Conservation (phyloP, 176 grass and related monocot species). For the Rhipidocladum racemiflorum region DNA sequence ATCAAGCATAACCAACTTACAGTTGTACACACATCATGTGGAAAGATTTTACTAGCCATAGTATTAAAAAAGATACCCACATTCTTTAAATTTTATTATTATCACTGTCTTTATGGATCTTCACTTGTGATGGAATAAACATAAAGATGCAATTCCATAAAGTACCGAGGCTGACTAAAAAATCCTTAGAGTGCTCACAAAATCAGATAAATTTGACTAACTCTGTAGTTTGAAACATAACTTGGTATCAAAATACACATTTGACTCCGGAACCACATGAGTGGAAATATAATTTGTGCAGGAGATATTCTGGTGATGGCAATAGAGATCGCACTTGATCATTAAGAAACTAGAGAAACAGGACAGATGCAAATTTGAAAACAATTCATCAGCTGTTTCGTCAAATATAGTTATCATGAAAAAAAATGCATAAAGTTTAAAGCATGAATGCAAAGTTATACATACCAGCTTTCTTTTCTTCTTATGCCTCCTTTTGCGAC, state of each 20-base stretch:
- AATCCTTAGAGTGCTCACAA: not conserved
- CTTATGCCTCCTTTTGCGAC: constrained; percentile 80
- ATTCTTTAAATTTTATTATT: not conserved
- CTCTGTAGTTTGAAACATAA: not conserved
- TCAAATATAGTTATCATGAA: not conserved
- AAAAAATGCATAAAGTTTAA: not conserved
- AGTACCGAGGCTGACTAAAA: not conserved
- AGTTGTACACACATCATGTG: constrained; percentile 26
- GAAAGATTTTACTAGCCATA: constrained; percentile 3
- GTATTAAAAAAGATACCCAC: not conserved
- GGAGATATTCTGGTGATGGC: not conserved
- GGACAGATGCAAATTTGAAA: no score
- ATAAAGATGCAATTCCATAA: not conserved
- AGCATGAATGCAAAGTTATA: constrained; percentile 28
- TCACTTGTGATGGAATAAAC: constrained; percentile 2
- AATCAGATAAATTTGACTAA: not conserved
- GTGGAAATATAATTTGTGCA: not conserved
- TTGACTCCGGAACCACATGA: not conserved
- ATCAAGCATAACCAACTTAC: constrained; percentile 23
- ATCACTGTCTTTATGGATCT: not conserved
- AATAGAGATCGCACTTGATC: not conserved
- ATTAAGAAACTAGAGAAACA: not conserved
- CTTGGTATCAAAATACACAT: not conserved
- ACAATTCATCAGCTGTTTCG: no score
- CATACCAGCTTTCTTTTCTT: constrained; percentile 98